phyloP scores from a whole-genome alignment of 2,329 filamentous ascomycete genomes.

The Chaetomiaceae sp. region DNA sequence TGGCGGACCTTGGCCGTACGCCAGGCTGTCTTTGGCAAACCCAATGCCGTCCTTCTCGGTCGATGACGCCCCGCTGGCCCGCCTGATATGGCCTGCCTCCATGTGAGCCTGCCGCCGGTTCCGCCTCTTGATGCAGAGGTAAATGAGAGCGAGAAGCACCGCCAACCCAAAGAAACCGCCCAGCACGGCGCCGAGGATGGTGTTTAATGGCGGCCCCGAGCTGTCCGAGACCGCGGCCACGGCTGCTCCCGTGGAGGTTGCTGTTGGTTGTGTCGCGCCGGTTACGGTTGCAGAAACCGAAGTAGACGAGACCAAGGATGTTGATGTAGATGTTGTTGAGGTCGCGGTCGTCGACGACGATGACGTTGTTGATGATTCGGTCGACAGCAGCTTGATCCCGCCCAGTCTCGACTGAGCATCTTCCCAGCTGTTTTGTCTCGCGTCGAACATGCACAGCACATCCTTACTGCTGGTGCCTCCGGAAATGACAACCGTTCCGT shows the following conservation, averaged over 20 bases:
- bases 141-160: constrained; percentile 63
- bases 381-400: constrained; percentile 38
- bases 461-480: constrained; percentile 63
- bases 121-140: constrained; percentile 62
- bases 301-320: constrained; percentile 22
- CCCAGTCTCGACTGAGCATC: constrained; percentile 63
- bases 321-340: constrained; percentile 25
- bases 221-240: constrained; percentile 1
- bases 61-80: constrained; percentile 40
- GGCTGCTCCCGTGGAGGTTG: constrained; percentile 12
- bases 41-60: constrained; percentile 56
- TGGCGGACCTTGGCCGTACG: constrained; percentile 32
- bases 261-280: constrained; percentile 27
- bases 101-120: constrained; percentile 51
- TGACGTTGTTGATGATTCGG: constrained; percentile 31
- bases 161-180: constrained; percentile 75
- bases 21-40: constrained; percentile 41
- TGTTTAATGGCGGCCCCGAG: constrained; percentile 33
- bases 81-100: constrained; percentile 43
- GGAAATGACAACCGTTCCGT: constrained; percentile 70
- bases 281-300: constrained; percentile 24
- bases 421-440: constrained; percentile 70
- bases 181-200: constrained; percentile 75
- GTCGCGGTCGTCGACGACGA: constrained; percentile 28
- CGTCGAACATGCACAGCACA: constrained; percentile 73